Base-by-base conservation (phyloP, 768 basidiomycete species). In the Terana coerulea region DNA sequence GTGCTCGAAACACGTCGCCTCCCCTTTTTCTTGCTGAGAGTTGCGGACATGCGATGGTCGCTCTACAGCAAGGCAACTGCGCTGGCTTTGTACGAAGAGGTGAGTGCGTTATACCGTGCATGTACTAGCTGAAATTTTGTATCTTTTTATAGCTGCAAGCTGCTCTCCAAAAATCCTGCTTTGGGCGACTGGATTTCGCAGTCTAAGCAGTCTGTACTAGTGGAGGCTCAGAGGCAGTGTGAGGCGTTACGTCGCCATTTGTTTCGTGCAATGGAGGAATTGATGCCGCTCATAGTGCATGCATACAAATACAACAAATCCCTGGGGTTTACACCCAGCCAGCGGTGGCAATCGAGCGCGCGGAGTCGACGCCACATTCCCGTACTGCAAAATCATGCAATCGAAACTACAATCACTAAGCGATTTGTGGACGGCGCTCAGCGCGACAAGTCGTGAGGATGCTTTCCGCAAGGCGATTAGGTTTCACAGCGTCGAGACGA, bases 1-100 rank as follows among this genome's bases (percentile, higher is more conserved):
- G 48, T 49, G 30, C 54, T 55, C 49, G 49, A 55, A 31, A 47
- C 41, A 11, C 49, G 51, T 45, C 54, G 49, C 29, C 24, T 50
- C 24, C 54, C 54, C 9, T 55, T 46, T 24, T 39, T 55, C 14
- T 44, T 51, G 43, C 43, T 55, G 34, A 48, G 54, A 24, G 54
- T 55, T 29, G 54, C 54, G 37, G 54, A 55, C 28, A 55, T 55
- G 49, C 54, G 54, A 15, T 45, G 48, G 49, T 28, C 39, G 14
- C 45, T 55, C 25, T 46, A 49, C 37, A 55, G 54, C 49, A 50
- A 26, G 39, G 54, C 47, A 9, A 55, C 54, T n/a, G 54, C 54
- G 5, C 49, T 50, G 21, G 49, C 44, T 3, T 44, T 55, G 54
- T 55, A 55, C 39, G 26, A 50, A 21, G 54, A 55, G n/a, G 54